A percentile compares a stretch with the other conserved stretches of the same genome.
phyloP scores from a whole-genome alignment of 1,284 basidiomycete species.

The Lentinula novae-zelandiae region DNA sequence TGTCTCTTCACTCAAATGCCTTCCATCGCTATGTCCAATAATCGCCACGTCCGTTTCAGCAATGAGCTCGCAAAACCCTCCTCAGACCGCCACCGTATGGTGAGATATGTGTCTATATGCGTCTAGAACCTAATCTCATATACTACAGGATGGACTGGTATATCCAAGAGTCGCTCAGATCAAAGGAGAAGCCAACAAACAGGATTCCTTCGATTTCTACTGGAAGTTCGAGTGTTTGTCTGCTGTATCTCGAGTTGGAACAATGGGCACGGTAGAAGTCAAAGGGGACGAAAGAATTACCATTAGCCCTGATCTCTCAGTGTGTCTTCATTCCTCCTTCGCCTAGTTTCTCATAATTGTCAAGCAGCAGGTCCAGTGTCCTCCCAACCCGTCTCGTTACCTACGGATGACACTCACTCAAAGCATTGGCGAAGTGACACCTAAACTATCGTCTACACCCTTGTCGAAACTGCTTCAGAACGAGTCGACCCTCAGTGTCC shows the following conservation, averaged over 20 bases:
- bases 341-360: background rate
- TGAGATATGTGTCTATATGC: constrained; percentile 15
- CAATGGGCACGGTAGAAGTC: background rate
- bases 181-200: constrained; percentile 28
- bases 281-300: background rate
- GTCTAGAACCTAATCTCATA: constrained; percentile 4
- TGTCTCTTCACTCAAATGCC: constrained; percentile 7
- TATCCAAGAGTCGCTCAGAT: constrained; percentile 39
- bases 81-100: constrained; percentile 25
- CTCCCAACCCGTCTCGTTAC: background rate
- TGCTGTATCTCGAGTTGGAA: background rate
- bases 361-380: background rate
- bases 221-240: constrained; percentile 28
- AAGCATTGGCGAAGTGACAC: background rate
- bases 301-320: background rate
- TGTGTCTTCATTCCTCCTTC: background rate
- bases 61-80: constrained; percentile 24
- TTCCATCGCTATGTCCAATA: constrained; percentile 5
- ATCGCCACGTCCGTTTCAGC: constrained; percentile 22
- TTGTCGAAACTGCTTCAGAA: constrained; percentile 3
- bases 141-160: constrained; percentile 22
- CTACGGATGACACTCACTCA: background rate
- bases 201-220: constrained; percentile 29
- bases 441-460: constrained; percentile 3
- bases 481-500: background rate